Conservation (phyloP, 305 asterid species). For the Solanum chacoense region DNA sequence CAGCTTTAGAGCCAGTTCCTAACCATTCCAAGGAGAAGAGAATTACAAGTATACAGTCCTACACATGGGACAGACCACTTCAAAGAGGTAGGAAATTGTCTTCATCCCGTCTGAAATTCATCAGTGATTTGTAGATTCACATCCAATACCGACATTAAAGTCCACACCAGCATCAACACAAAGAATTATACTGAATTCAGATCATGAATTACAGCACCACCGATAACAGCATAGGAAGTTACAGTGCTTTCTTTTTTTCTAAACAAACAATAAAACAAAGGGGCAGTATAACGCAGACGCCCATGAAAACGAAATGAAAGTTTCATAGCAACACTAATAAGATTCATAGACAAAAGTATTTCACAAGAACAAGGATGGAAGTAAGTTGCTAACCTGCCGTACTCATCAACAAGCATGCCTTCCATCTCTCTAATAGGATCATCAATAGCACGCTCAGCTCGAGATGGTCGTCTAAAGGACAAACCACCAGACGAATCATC, state of each 20-base stretch:
- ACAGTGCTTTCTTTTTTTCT: not conserved
- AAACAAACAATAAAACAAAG: not conserved
- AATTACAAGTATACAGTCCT: not conserved
- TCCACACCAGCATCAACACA: not conserved
- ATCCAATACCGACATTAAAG: not conserved
- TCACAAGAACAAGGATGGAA: not conserved
- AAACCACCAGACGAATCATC: slow-evolving; percentile 58
- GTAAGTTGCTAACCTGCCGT: slow-evolving; percentile 53
- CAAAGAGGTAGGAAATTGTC: not conserved
- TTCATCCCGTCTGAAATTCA: not conserved
- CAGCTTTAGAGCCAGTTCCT: not conserved
- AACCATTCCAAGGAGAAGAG: slow-evolving; percentile 1
- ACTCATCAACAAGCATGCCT: slow-evolving; percentile 89
- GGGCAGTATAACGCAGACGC: not conserved
- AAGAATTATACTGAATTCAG: not conserved
- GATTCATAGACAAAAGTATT: not conserved
- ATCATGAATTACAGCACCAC: not conserved
- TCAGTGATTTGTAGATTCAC: not conserved
- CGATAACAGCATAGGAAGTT: not conserved
- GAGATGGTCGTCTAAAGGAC: slow-evolving; percentile 69
- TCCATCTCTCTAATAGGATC: slow-evolving; percentile 97
- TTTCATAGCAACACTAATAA: not conserved
- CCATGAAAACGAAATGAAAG: not conserved
- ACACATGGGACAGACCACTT: not conserved
- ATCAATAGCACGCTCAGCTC: slow-evolving; percentile 78